Percentiles rank a stretch among this genome's conserved stretches.
Conservation (phyloP, 2,329 filamentous ascomycete species). For the Alternaria incomplexa region DNA sequence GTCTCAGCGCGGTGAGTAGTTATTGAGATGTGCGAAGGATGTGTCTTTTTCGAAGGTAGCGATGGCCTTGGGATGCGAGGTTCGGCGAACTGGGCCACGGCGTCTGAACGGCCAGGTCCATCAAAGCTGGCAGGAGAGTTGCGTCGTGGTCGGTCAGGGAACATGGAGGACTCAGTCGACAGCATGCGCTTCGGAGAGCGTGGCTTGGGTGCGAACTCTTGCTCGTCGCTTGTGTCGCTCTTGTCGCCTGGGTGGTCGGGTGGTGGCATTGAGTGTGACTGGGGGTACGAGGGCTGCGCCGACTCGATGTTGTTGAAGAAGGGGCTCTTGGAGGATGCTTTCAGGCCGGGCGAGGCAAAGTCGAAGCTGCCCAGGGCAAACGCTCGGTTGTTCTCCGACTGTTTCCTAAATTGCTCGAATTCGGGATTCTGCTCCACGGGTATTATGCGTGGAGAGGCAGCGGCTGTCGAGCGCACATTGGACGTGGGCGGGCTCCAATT, state of each 20-base stretch:
- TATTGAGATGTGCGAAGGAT: constrained; percentile 21
- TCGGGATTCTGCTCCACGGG: constrained; percentile 78
- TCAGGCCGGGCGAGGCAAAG: constrained; percentile 45
- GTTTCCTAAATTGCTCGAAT: constrained; percentile 79
- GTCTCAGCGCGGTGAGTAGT: constrained; percentile 53
- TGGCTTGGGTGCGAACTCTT: constrained; percentile 32
- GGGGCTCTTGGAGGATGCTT: constrained; percentile 33
- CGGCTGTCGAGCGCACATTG: constrained; percentile 72
- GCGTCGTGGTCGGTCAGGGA: constrained; percentile 52
- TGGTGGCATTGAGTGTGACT: constrained; percentile 42
- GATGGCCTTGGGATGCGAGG: constrained; percentile 41
- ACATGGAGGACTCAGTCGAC: constrained; percentile 51
- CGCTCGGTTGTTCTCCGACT: constrained; percentile 66
- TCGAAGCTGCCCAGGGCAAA: constrained; percentile 51
- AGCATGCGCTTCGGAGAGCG: constrained; percentile 58
- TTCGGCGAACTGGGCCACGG: constrained; percentile 44
- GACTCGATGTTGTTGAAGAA: constrained; percentile 31
- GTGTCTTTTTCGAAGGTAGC: constrained; percentile 31
- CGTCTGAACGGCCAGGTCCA: constrained; percentile 41
- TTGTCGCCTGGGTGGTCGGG: constrained; percentile 20
- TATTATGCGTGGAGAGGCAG: constrained; percentile 71
- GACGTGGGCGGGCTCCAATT: constrained; percentile 79
- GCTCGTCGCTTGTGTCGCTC: constrained; percentile 24
- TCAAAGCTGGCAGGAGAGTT: constrained; percentile 57
- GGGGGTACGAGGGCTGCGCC: constrained; percentile 31